Evolutionary conservation across 768 basidiomycete species (phyloP).

Genomic region (Trametes punicea): DNA sequence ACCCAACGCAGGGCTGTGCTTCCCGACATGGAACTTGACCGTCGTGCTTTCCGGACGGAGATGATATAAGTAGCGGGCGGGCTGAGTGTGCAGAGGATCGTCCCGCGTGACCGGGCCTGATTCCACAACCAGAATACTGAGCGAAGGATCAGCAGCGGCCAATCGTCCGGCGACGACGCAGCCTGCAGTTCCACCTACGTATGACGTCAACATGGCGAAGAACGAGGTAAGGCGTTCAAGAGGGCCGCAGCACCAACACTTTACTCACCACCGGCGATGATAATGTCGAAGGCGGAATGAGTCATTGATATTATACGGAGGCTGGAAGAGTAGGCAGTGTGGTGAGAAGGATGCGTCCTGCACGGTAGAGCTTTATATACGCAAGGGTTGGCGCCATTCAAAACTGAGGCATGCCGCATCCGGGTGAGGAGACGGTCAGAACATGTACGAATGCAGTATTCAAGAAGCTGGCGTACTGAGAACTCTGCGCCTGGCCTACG

Average conservation of each 20-base stretch:
- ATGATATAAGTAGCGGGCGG: constrained; percentile 46
- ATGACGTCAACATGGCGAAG: no score
- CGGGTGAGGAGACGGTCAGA: no score
- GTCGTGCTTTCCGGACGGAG: constrained; percentile 37
- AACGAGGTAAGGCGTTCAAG: not conserved
- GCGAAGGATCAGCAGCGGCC: constrained; percentile 44
- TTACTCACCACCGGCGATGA: constrained; percentile 55
- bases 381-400: no score
- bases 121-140: constrained; percentile 60
- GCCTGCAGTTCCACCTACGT: constrained; percentile 46
- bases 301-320: no score
- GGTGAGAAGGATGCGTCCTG: no score
- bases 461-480: no score
- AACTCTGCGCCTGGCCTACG: no score
- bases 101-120: constrained; percentile 50
- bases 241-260: no score
- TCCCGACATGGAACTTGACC: constrained; percentile 39
- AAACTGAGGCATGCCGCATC: no score
- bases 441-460: no score
- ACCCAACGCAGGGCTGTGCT: constrained; percentile 39
- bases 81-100: constrained; percentile 46
- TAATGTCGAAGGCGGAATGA: constrained; percentile 39
- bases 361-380: no score
- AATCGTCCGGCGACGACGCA: constrained; percentile 56
- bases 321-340: no score